These are phyloP conservation scores for Ganoderma leucocontextum DNA, from an alignment of 1,284 basidiomycete genomes.

Conservation along the genomic window DNA sequence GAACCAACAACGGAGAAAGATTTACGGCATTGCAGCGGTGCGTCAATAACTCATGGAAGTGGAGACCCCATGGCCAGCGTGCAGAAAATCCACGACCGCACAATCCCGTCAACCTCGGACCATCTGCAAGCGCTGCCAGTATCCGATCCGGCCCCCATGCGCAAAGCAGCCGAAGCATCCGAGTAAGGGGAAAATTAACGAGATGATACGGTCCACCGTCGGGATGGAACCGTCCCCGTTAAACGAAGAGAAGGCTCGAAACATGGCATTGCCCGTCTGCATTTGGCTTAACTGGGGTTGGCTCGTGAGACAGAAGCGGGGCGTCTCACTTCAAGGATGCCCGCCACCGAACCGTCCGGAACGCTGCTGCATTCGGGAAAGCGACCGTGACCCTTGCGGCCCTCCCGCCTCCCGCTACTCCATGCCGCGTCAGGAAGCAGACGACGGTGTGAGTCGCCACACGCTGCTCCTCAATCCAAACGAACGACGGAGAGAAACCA, in stretches of 20 bases:
- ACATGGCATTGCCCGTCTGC: not conserved
- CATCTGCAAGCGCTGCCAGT: not conserved
- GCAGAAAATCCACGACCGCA: not conserved
- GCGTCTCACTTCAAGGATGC: not conserved
- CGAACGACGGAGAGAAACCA: not conserved
- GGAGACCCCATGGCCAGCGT: not conserved
- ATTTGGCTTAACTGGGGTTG: not conserved
- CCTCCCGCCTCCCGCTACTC: not conserved
- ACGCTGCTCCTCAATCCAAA: not conserved
- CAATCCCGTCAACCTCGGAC: not conserved
- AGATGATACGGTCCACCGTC: not conserved
- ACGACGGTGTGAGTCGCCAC: not conserved
- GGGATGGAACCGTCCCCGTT: not conserved
- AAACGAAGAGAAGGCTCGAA: not conserved
- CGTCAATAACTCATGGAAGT: not conserved
- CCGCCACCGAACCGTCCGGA: not conserved
- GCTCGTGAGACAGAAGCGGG: not conserved
- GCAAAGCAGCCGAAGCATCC: not conserved
- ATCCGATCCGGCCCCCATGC: not conserved
- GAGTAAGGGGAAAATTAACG: not conserved
- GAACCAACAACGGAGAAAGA: not conserved
- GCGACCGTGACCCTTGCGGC: not conserved
- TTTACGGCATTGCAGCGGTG: not conserved
- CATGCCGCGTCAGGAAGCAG: not conserved
- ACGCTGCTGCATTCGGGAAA: not conserved